Conservation (phyloP, 2,329 filamentous ascomycete species). For the Ophiocordyceps polyrhachis-furcata region DNA sequence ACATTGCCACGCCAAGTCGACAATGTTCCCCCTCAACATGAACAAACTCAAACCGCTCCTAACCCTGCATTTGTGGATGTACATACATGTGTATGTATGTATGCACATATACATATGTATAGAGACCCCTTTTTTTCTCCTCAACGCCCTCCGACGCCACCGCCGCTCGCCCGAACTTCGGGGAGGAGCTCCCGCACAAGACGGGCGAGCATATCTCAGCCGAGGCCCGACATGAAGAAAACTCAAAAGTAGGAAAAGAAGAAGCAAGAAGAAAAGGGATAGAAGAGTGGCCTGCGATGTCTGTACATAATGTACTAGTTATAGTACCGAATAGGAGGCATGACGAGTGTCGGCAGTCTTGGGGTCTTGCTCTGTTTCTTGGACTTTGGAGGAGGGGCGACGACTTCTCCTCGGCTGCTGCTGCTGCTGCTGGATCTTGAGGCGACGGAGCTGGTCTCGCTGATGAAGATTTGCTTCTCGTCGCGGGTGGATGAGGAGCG, state of each 20-base stretch:
- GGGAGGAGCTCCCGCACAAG: not conserved
- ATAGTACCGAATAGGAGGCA: constrained; percentile 1
- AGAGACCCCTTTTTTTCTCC: not conserved
- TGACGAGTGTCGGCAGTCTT: not conserved
- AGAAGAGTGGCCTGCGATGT: too few relatives aligned
- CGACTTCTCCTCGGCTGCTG: not conserved
- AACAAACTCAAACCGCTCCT: not conserved
- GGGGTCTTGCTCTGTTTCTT: not conserved
- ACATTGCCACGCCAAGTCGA: not conserved
- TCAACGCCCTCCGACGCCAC: not conserved
- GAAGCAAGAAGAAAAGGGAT: not conserved
- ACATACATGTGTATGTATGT: too few relatives aligned
- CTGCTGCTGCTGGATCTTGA: not conserved
- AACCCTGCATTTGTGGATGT: not conserved
- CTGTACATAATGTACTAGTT: not conserved
- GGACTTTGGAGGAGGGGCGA: not conserved
- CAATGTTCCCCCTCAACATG: too few relatives aligned
- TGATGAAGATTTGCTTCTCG: not conserved
- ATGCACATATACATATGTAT: not conserved
- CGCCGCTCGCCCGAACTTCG: not conserved
- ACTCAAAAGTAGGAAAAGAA: not conserved
- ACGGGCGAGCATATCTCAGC: not conserved
- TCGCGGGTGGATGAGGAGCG: not conserved
- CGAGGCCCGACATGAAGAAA: not conserved
- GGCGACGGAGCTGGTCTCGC: not conserved